Base-by-base conservation (phyloP, 2,329 filamentous ascomycete species). In the Stemphylium beticola region DNA sequence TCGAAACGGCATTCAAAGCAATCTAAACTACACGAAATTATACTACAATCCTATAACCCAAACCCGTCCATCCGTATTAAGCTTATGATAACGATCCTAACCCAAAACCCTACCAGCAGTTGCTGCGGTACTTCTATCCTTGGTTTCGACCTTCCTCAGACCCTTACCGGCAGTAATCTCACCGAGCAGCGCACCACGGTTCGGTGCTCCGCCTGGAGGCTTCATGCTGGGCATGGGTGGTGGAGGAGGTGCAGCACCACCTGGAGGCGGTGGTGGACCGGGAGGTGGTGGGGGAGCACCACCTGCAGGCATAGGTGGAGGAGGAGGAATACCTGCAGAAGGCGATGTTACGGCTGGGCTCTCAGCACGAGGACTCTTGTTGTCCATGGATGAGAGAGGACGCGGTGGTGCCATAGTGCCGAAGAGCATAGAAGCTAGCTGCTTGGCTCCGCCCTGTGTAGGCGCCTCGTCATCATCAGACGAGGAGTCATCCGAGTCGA, bases 321-420 rank as follows among this genome's bases (percentile, higher is more conserved):
- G 80, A n/a, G 83, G 80, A 9, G 82, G 22, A 77, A 76, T 50
- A 71, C 82, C 68, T 71, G 76, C 34, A 72, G 78, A 41, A 43
- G 76, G 67, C 18, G 73, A 75, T 6, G 71, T 63, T 69, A 78
- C 53, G 71, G 77, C 53, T 75, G 76, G 55, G 76, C 78, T 67
- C 67, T 79, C 42, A 62, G 77, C 52, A 72, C 74, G 52, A 34
- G 80, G 75, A 52, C 77, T 78, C 65, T 90, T 90, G 62, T 90
- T 87, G 49, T 90, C 92, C 74, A 91, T 87, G 6, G 92, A 89
- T 17, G 91, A 96, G 39, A 97, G 78, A 26, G 93, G 93, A 46
- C 93, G 87, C 12, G 95, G 93, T 34, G 95, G 93, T 9, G 86
- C 93, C 93, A 99, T 98, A 46, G 93, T 96, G 55, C 95, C 93